A percentile compares a stretch with the other conserved stretches of the same genome.
These are phyloP conservation scores for Xylaria sp. DNA, from an alignment of 2,329 filamentous ascomycete species.

Conservation along the genomic window DNA sequence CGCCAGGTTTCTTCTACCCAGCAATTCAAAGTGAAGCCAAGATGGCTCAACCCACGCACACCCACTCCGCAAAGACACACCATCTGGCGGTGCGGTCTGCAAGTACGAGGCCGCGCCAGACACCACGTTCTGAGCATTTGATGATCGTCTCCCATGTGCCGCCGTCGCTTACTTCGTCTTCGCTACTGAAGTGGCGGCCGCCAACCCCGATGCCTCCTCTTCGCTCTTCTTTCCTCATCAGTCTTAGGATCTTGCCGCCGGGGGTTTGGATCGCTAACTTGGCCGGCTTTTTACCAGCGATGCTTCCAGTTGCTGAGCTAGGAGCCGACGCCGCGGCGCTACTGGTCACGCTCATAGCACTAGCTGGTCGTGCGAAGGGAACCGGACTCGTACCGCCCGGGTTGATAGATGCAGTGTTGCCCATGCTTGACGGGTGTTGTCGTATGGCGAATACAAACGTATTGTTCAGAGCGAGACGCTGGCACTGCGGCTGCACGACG, in stretches of 20 bases:
- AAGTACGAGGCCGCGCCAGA: slow-evolving; percentile 83
- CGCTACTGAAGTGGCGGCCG: slow-evolving; percentile 56
- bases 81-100: slow-evolving; percentile 85
- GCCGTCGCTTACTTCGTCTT: slow-evolving; percentile 72
- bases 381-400: slow-evolving; percentile 64
- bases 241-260: slow-evolving; percentile 89
- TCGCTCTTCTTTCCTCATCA: slow-evolving; percentile 82
- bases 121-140: slow-evolving; percentile 84
- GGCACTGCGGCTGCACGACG: slow-evolving; percentile 94
- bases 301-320: slow-evolving; percentile 62
- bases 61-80: slow-evolving; percentile 94
- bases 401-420: slow-evolving; percentile 53
- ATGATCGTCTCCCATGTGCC: slow-evolving; percentile 90
- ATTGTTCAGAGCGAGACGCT: slow-evolving; percentile 88
- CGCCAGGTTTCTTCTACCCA: neutral
- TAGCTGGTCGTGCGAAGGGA: slow-evolving; percentile 69
- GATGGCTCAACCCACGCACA: slow-evolving; percentile 57
- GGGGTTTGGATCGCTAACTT: slow-evolving; percentile 96
- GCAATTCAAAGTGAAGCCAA: slow-evolving; percentile 2
- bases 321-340: slow-evolving; percentile 67
- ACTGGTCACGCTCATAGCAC: slow-evolving; percentile 72
- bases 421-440: slow-evolving; percentile 77
- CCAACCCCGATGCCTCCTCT: slow-evolving; percentile 53
- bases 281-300: slow-evolving; percentile 80
- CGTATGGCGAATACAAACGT: slow-evolving; percentile 97